These are phyloP conservation scores for Cenococcum geophilum DNA, from an alignment of 495 filamentous ascomycete species.

Conservation along the genomic window DNA sequence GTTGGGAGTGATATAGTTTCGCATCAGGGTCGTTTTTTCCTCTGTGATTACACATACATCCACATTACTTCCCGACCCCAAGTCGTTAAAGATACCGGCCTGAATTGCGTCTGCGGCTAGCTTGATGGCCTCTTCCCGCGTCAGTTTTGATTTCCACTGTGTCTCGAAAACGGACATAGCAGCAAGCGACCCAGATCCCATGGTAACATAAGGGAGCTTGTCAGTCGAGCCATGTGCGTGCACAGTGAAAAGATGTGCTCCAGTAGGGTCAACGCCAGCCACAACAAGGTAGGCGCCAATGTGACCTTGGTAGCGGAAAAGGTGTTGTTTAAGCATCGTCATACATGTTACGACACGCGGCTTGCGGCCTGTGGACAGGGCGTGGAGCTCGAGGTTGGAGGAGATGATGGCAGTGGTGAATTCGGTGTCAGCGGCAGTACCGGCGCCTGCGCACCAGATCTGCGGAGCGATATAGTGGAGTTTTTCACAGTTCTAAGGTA, in stretches of 20 bases:
- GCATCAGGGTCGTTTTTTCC: conserved; percentile 85
- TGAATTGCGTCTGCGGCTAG: conserved; percentile 84
- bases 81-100: conserved; percentile 98
- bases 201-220: conserved; percentile 98
- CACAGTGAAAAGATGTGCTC: conserved; percentile 93
- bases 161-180: conserved; percentile 99
- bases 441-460: conserved; percentile 99
- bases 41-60: conserved; percentile 91
- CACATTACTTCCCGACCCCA: conserved; percentile 95
- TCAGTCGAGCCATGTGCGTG: conserved; percentile 98
- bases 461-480: conserved; percentile 97
- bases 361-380: conserved; percentile 89
- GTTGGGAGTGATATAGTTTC: conserved; percentile 89
- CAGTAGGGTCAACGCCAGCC: conserved; percentile 94
- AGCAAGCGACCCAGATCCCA: conserved; percentile 92
- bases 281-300: conserved; percentile 98
- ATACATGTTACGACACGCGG: conserved; percentile 98
- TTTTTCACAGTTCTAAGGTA: conserved; percentile 88
- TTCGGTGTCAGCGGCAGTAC: conserved; percentile 97
- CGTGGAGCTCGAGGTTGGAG: conserved; percentile 94
- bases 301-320: conserved; percentile 96
- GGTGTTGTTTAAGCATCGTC: conserved; percentile 99
- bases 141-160: conserved; percentile 78
- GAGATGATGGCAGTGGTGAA: conserved; percentile 98
- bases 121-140: conserved; percentile 72